Base-by-base conservation (phyloP, 805 yeast species). In the Sugiyamaella mastotermitis region DNA sequence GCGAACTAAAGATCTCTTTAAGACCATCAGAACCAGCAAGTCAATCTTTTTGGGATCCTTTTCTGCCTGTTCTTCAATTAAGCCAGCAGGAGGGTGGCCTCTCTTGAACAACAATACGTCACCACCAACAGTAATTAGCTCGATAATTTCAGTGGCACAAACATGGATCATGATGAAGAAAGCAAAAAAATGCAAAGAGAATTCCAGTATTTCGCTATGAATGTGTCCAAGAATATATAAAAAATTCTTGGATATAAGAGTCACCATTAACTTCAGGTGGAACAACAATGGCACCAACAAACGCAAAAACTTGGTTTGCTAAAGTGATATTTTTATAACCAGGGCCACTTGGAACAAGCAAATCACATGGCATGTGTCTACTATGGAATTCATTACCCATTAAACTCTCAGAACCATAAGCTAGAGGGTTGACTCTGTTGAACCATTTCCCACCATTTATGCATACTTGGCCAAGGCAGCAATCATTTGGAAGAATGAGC, bases 181-280 rank as follows among this genome's bases (percentile, higher is more conserved):
- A 3, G 65, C 45, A 40, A 67, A 68, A 57, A 51, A 67, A 79
- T 2, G 72, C 84, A 52, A 77, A 55, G 43, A 73, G 42, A 42
- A 80, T 74, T 52, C 87, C 95, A 41, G 80, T 68, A 57, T 85
- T 82, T 65, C 94, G 76, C 95, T 95, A 85, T 35, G 72, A 68
- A 58, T 85, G 84, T 15, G 58, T 46, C 51, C 69, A 75, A 15
- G 54, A 53, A 64, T 79, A 85, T 29, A 58, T 53, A 58, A 58
- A 84, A 7, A 76, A 56, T 2, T 50, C 50, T 4, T 45, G 44
- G 40, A 84, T 47, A 52, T 80, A 84, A 25, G 56, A 59, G 46
- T 77, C 74, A 49, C 94, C 95, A 22, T 57, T 50, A 33, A 84
- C 83, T 35, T 46, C 47, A 10, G 53, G 41, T 16, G 56, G 52